These are phyloP conservation scores for Globisporangium splendens DNA, from an alignment of 352 stramenopile genomes.

Conservation along the genomic window DNA sequence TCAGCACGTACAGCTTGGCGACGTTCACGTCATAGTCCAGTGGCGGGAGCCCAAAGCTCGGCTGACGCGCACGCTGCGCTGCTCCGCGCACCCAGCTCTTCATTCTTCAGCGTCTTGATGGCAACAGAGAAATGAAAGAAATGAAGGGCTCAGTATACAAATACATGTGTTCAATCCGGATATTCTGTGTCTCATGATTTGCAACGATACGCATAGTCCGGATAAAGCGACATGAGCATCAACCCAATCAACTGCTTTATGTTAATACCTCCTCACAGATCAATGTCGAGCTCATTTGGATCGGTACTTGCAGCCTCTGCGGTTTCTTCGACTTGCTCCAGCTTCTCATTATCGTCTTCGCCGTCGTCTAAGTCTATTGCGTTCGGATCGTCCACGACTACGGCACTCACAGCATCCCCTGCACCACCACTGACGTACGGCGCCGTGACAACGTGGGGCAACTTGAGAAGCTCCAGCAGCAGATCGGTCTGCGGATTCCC, in stretches of 20 bases:
- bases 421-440: conserved; percentile 48
- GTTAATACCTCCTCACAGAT: conserved; percentile 11
- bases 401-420: neutral
- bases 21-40: conserved; percentile 64
- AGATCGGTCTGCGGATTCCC: conserved; percentile 96
- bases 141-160: too few relatives aligned
- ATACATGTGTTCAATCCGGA: too few relatives aligned
- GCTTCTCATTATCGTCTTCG: conserved; percentile 18
- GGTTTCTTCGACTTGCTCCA: neutral
- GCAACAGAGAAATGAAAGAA: too few relatives aligned
- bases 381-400: conserved; percentile 41
- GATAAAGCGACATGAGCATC: neutral
- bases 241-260: neutral
- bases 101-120: conserved; percentile 17
- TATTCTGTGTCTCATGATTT: conserved; percentile 13
- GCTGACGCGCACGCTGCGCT: conserved; percentile 43
- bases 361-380: conserved; percentile 56
- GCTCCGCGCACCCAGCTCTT: conserved; percentile 76
- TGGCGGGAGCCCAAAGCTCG: conserved; percentile 39
- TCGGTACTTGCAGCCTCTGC: conserved; percentile 6
- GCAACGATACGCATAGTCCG: neutral
- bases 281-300: conserved; percentile 33
- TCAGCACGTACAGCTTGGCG: conserved; percentile 38
- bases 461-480: conserved; percentile 89
- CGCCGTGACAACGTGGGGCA: conserved; percentile 93